Evolutionary conservation across 305 asterid genomes (phyloP), one percentile per base, ranked within the genome.

Genomic region (Rubia tinctorum): DNA sequence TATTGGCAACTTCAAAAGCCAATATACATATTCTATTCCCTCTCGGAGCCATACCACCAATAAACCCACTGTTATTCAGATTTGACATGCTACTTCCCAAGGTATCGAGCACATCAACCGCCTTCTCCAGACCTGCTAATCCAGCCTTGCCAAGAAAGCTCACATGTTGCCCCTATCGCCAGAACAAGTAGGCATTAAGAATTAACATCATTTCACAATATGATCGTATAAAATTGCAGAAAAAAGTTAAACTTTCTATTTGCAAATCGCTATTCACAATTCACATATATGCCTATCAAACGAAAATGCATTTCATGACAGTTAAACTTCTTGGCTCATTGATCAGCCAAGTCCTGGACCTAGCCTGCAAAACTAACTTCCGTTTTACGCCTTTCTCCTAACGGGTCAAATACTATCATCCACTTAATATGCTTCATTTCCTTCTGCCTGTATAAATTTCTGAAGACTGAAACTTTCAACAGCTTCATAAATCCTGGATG

Each of bases 1-100:
- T 95, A 82, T 95, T 95, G n/a, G 99, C 98, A 78, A 95, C 97
- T 83, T 95, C 99, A 73, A 92, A 95, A 49, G 99, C 90, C 83
- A 95, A 83, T 66, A 95, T 95, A 15, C 84, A 25, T 75, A 95
- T 82, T 82, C 83, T 86, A 80, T 89, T 90, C 78, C 96, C 96
- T 81, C 96, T 87, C 73, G 96, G 79, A 71, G 92, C 69, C 80
- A 84, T 84, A 34, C 94, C 90, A 10, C 91, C 77, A 11, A 86
- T 80, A 84, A 95, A 95, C 34, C 99, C 99, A 70, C 97, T 89
- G 37, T 92, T 71, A 79, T 95, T 92, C 77, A 95, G 87, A 81
- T 88, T 95, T 68, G 97, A 90, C 98, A 93, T 83, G 89, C 96
- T 90, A 85, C 97, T 93, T 69, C 97, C 98, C 75, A 93, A 81